Evolutionary conservation across 352 stramenopile genomes (phyloP), one percentile per base, ranked within the genome.

Genomic region (Pythium biforme): DNA sequence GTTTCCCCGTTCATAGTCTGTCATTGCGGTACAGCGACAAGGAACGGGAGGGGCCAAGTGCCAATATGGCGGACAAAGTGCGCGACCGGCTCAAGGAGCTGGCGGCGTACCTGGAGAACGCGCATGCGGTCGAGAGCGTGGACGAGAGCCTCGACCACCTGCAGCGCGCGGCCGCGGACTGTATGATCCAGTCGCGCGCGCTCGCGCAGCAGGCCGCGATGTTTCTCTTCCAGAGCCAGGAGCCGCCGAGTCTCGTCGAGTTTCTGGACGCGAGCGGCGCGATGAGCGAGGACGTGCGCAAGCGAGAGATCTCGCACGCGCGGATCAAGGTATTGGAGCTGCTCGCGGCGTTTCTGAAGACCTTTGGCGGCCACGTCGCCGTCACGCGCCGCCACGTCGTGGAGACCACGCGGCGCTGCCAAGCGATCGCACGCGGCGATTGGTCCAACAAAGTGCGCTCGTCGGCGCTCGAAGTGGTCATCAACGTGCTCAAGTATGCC

Each of bases 391-490:
- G 76, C 51, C 77, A 89, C 25, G 64, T 88, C 12, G 62, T 77
- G 25, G 71, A 73, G 39, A 59, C 77, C 1, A 76, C 74, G 46
- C 70, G 64, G 25, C 67, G 61, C 3, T 89, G 81, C 55, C 83
- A 89, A 43, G 46, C 64, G 23, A 89, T 79, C 9, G 83, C 77
- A 29, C 79, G 79, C 15, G 51, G 59, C 23, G 81, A 89, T 45
- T 59, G 74, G 27, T 90, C 79, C 23, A 92, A 89, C 59, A 83
- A 82, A 63, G 79, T 92, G 59, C 82, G 83, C 56, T 66, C 66
- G 0, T 66, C 74, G 6, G 83, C 81, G 23, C 54, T 90, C 12
- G 63, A 72, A 22, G 73, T 90, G 51, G 58, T 92, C 27, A 74
- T 89, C 31, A 77, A 73, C 55, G 69, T 79, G 55, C 74, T 92